Percentiles rank a stretch among this genome's conserved stretches.
These are phyloP conservation scores for Backusella psychrophila DNA, from an alignment of 192 early-diverging fungal species.

Conservation along the genomic window DNA sequence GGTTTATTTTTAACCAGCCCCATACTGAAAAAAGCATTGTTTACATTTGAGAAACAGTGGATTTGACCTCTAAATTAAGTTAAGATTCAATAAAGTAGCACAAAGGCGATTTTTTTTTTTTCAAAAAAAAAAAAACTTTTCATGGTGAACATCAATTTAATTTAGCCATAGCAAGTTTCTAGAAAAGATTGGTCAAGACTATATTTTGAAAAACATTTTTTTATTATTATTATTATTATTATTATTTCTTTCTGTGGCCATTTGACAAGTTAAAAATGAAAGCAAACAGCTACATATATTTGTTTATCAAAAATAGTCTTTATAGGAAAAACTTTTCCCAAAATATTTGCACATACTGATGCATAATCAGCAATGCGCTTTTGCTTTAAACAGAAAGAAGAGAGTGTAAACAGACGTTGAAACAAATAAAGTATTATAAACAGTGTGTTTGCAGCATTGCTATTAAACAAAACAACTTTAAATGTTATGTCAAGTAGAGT, in stretches of 20 bases:
- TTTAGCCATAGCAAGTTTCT: neutral
- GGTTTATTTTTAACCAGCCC: constrained; percentile 1
- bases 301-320: no score
- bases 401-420: neutral
- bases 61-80: neutral
- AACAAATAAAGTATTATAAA: neutral
- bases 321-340: neutral
- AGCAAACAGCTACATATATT: neutral
- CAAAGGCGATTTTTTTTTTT: neutral
- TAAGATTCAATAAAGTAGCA: neutral
- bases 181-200: neutral
- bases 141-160: neutral
- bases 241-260: neutral
- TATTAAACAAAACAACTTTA: neutral
- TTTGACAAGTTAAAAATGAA: neutral
- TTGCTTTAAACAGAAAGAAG: neutral
- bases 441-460: neutral
- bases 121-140: neutral
- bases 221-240: no score
- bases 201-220: neutral
- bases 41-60: neutral
- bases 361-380: neutral
- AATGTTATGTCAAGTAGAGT: constrained; percentile 3
- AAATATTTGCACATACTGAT: neutral
- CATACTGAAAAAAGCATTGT: neutral